Percentiles rank a stretch among this genome's conserved stretches.
phyloP scores from a whole-genome alignment of 1,284 basidiomycete genomes.

The Cryptococcus jaspeensis region DNA sequence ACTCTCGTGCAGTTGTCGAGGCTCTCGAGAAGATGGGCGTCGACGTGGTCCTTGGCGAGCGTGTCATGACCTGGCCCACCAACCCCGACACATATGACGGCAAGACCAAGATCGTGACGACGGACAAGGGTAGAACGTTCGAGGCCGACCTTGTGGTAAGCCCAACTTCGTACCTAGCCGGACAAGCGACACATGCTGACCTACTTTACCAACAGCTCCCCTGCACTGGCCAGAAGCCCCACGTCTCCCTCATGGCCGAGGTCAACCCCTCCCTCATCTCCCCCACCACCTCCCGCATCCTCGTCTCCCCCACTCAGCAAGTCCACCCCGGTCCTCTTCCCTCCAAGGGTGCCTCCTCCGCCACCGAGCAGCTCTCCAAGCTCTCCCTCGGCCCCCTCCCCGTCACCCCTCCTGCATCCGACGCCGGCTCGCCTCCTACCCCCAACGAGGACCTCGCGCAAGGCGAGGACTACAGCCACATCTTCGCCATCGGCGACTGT shows the following conservation, averaged over 20 bases:
- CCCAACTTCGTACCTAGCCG: neutral
- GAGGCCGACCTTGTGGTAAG: conserved; percentile 64
- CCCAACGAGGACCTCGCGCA: neutral
- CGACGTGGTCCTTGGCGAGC: conserved; percentile 51
- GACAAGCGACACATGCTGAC: neutral
- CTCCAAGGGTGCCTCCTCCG: conserved; percentile 6
- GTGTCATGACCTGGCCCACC: conserved; percentile 45
- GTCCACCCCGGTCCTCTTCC: conserved; percentile 42
- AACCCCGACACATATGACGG: conserved; percentile 38
- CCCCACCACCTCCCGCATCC: conserved; percentile 52
- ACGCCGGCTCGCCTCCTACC: neutral
- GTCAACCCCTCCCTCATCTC: conserved; percentile 60
- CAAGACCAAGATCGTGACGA: conserved; percentile 54
- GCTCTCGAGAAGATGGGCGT: conserved; percentile 49
- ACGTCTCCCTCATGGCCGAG: conserved; percentile 60
- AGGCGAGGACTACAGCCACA: conserved; percentile 33
- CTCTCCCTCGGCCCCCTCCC: conserved; percentile 14
- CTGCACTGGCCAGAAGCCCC: conserved; percentile 73
- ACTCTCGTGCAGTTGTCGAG: conserved; percentile 27
- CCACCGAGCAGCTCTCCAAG: conserved; percentile 21
- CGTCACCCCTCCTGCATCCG: conserved; percentile 20
- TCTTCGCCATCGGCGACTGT: conserved; percentile 53
- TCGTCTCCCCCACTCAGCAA: conserved; percentile 64
- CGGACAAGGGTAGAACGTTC: conserved; percentile 61
- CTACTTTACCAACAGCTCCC: conserved; percentile 43